Base-by-base conservation (phyloP, 1,284 basidiomycete species). In the Sphaerobolus stellatus region DNA sequence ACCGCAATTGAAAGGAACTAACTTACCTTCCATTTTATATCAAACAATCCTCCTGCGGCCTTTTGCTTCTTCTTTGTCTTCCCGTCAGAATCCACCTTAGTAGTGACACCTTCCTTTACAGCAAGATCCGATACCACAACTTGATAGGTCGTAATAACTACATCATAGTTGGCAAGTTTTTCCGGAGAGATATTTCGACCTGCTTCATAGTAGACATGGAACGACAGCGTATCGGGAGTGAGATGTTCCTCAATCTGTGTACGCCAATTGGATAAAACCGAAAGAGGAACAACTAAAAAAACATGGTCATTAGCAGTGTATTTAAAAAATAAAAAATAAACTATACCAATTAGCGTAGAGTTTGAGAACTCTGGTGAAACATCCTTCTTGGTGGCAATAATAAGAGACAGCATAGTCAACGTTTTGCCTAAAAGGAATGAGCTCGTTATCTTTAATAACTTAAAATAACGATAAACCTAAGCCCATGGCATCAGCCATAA, bases 101-200 rank as follows among this genome's bases (percentile, higher is more conserved):
- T 51, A 20, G 53, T 47, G 20, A 59, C 31, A 11, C 52, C 44
- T 16, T 50, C 36, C 25, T 20, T 52, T 18, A 52, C 20, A 5
- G 68, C 69, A 56, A 79, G 71, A 58, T 86, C 83, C n/a, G 77
- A 75, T 2, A 78, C 71, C 13, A 82, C 76, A 3, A 82, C 84
- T 61, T 92, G 89, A 68, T 95, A 96, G 0, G 94, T 96, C 0
- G 92, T 94, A 54, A 96, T 83, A n/a, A 96, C 85, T 7, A 94
- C 75, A 63, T 96, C 93, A 63, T 83, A 85, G 56, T 79, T 74
- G 56, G 77, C 72, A 14, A 96, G 70, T 29, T 88, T 77, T 33
- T 79, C 71, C 0, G 86, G 71, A 11, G 75, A 78, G 61, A 90
- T 72, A 9, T 77, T 77, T 47, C 86, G 83, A n/a, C 76, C 80